phyloP scores from a whole-genome alignment of 1,284 basidiomycete species.

The Ganoderma meredithae region DNA sequence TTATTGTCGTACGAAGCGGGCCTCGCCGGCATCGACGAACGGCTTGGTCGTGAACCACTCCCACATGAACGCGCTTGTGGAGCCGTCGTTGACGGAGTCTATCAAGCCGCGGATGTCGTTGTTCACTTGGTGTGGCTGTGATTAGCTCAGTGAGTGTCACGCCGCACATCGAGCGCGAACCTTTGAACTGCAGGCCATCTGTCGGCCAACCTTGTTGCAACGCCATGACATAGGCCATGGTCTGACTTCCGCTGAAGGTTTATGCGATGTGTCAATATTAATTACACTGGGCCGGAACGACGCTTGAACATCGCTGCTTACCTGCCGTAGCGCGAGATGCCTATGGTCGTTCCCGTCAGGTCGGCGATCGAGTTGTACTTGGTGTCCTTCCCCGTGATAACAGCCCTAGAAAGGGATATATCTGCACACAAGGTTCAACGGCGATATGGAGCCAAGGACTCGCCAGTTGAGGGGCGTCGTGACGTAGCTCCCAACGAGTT shows the following conservation, averaged over 20 bases:
- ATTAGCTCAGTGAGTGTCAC: neutral
- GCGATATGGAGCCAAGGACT: conserved; percentile 27
- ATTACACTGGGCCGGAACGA: neutral
- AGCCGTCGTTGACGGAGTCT: conserved; percentile 87
- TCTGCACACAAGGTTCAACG: neutral
- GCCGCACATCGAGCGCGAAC: conserved; percentile 40
- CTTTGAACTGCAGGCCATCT: conserved; percentile 76
- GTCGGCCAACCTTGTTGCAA: conserved; percentile 86
- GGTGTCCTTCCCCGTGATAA: conserved; percentile 86
- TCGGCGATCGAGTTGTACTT: conserved; percentile 79
- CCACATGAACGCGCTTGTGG: conserved; percentile 91
- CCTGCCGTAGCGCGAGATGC: conserved; percentile 92
- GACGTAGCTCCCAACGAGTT: conserved; percentile 94
- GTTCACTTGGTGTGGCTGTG: conserved; percentile 65
- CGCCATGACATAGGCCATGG: conserved; percentile 96
- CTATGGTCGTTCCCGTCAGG: conserved; percentile 83
- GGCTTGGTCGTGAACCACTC: conserved; percentile 99
- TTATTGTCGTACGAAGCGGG: conserved; percentile 70
- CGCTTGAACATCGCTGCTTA: conserved; percentile 31
- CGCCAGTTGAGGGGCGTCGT: conserved; percentile 88
- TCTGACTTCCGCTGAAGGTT: conserved; percentile 77
- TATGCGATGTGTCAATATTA: neutral
- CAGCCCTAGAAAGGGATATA: conserved; percentile 68
- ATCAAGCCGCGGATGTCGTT: conserved; percentile 92
- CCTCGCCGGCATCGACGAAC: conserved; percentile 83